Conservation (phyloP, 73 alveolate species). For the Paraurostyla sp. region DNA sequence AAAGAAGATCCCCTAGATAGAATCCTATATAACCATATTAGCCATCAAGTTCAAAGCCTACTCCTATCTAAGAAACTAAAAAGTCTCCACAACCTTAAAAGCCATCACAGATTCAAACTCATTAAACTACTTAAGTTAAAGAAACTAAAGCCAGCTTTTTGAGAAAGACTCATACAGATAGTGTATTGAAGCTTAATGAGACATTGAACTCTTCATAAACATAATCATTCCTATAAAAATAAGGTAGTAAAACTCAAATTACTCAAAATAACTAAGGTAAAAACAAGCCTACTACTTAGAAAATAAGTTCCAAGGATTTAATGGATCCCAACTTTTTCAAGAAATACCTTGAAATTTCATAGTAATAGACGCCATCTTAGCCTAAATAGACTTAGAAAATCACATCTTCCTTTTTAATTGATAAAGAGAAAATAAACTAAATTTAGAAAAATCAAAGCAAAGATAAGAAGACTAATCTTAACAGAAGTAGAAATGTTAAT, state of each 20-base stretch:
- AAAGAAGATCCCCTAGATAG: no score
- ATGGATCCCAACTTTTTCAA: constrained; percentile 37
- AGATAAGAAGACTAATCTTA: neutral
- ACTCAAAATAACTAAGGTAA: neutral
- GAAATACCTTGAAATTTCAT: neutral
- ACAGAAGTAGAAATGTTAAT: no score
- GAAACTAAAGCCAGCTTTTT: neutral
- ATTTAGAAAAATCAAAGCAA: neutral
- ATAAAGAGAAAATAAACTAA: constrained; percentile 1
- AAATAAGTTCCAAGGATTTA: neutral
- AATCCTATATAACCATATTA: no score
- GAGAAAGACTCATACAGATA: neutral
- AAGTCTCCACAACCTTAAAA: no score
- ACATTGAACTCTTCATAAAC: no score
- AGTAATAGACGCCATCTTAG: neutral
- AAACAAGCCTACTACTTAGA: neutral
- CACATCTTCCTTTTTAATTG: neutral
- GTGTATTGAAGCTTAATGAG: no score
- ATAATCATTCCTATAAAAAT: no score
- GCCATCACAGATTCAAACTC: no score
- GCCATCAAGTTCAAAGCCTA: no score
- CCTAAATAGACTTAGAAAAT: neutral
- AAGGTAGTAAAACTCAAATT: neutral
- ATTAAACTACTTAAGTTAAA: neutral
- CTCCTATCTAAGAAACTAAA: no score